Evolutionary conservation across 2,329 filamentous ascomycete species (phyloP).

Genomic region (Beauveria asiatica): DNA sequence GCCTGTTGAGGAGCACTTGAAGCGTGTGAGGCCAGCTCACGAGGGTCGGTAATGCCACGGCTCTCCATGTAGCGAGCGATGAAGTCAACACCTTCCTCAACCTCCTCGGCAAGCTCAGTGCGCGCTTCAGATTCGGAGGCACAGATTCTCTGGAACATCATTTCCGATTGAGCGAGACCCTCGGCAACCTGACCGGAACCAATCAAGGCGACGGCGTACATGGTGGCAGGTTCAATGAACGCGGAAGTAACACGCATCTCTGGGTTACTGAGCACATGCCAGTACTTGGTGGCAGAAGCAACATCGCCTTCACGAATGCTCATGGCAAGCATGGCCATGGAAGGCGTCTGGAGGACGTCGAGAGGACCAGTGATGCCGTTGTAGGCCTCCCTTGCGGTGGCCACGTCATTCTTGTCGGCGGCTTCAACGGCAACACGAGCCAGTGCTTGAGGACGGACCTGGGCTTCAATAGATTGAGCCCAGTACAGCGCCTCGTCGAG

Average conservation of each 20-base stretch:
- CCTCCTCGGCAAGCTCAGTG: constrained; percentile 61
- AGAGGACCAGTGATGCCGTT: constrained; percentile 45
- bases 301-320: constrained; percentile 78
- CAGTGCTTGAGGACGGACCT: constrained; percentile 55
- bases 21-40: constrained; percentile 40
- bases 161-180: constrained; percentile 67
- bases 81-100: constrained; percentile 78
- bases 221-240: constrained; percentile 79
- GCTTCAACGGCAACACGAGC: constrained; percentile 65
- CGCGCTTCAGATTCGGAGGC: constrained; percentile 43
- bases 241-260: constrained; percentile 50
- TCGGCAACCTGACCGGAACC: constrained; percentile 78
- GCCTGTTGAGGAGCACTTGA: constrained; percentile 37
- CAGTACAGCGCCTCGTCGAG: constrained; percentile 67
- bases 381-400: constrained; percentile 60
- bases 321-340: constrained; percentile 78
- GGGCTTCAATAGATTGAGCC: constrained; percentile 55
- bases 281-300: constrained; percentile 67
- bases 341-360: constrained; percentile 45
- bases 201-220: constrained; percentile 85
- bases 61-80: constrained; percentile 50
- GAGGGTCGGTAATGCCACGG: constrained; percentile 46
- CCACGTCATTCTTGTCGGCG: constrained; percentile 67
- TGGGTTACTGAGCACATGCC: constrained; percentile 61
- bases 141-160: constrained; percentile 81